phyloP scores from a whole-genome alignment of 2,329 filamentous ascomycete species.

The Periglandula ipomoeae region DNA sequence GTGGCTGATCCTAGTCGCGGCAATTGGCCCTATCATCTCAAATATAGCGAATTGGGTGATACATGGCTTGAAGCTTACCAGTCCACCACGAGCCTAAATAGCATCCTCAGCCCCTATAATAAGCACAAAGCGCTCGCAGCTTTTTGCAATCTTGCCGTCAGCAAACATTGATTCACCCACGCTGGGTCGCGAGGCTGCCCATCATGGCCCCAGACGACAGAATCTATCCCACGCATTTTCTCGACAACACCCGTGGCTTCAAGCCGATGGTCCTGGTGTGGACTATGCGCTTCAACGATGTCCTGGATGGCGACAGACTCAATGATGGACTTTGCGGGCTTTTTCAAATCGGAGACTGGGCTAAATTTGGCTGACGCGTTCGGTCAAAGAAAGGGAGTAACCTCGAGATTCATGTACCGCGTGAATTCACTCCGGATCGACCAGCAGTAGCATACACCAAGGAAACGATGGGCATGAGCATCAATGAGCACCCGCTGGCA shows the following conservation, averaged over 20 bases:
- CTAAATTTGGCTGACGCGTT: slow-evolving; percentile 33
- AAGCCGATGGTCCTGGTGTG: background rate
- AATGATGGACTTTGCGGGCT: slow-evolving; percentile 22
- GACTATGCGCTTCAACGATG: slow-evolving; percentile 1
- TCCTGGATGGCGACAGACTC: slow-evolving; percentile 30
- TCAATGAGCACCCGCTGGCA: slow-evolving; percentile 32
- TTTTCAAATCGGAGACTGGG: slow-evolving; percentile 31
- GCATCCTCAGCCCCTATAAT: no score
- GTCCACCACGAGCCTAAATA: no score
- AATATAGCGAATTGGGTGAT: no score
- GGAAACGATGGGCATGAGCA: slow-evolving; percentile 22
- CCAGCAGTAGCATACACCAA: slow-evolving; percentile 34
- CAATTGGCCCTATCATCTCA: no score
- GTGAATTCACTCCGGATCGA: slow-evolving; percentile 18
- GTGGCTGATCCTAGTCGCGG: no score
- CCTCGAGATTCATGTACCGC: slow-evolving; percentile 25
- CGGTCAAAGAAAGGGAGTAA: slow-evolving; percentile 23
- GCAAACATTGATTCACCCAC: no score
- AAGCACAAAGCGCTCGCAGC: no score
- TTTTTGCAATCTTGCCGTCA: no score
- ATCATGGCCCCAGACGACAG: background rate
- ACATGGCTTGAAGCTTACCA: no score
- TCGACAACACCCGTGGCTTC: background rate
- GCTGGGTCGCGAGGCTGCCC: no score
- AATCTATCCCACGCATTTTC: slow-evolving; percentile 4